Evolutionary conservation across 2,329 filamentous ascomycete species (phyloP).

Genomic region (Malbranchea zuffiana): DNA sequence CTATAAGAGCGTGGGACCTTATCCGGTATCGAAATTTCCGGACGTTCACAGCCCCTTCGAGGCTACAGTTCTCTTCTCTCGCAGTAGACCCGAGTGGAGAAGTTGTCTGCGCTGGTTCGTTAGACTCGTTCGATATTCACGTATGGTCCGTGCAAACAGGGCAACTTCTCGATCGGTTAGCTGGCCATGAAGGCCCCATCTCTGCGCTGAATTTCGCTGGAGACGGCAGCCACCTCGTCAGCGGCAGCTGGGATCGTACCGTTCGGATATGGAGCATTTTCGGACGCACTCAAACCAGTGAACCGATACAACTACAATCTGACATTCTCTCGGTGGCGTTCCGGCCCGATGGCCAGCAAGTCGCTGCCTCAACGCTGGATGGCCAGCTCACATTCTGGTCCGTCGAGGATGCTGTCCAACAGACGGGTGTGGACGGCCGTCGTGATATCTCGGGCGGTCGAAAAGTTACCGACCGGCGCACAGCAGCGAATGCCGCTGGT

Average conservation of each 20-base stretch:
- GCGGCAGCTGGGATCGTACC: conserved; percentile 93
- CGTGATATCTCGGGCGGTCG: conserved; percentile 89
- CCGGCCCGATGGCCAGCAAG: conserved; percentile 78
- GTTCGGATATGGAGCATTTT: conserved; percentile 96
- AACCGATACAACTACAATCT: conserved; percentile 82
- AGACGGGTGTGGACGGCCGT: conserved; percentile 75
- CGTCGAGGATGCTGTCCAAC: conserved; percentile 74
- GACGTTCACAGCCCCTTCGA: conserved; percentile 87
- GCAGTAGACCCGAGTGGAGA: conserved; percentile 96
- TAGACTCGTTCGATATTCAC: conserved; percentile 94
- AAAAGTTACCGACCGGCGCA: conserved; percentile 74
- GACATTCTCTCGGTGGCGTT: conserved; percentile 82
- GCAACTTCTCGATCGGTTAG: conserved; percentile 78
- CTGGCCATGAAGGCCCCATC: conserved; percentile 89
- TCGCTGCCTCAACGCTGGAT: conserved; percentile 85
- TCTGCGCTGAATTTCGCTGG: conserved; percentile 80
- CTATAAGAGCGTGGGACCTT: conserved; percentile 88
- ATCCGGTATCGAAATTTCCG: conserved; percentile 94
- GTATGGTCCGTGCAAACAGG: conserved; percentile 98
- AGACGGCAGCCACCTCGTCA: conserved; percentile 71
- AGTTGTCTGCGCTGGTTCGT: conserved; percentile 85
- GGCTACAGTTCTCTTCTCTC: conserved; percentile 84
- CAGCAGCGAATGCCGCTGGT: conserved; percentile 78
- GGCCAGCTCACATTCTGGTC: conserved; percentile 95
- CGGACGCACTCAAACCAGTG: conserved; percentile 82